Base-by-base conservation (phyloP, 495 filamentous ascomycete genomes). In the Niebla homalea region DNA sequence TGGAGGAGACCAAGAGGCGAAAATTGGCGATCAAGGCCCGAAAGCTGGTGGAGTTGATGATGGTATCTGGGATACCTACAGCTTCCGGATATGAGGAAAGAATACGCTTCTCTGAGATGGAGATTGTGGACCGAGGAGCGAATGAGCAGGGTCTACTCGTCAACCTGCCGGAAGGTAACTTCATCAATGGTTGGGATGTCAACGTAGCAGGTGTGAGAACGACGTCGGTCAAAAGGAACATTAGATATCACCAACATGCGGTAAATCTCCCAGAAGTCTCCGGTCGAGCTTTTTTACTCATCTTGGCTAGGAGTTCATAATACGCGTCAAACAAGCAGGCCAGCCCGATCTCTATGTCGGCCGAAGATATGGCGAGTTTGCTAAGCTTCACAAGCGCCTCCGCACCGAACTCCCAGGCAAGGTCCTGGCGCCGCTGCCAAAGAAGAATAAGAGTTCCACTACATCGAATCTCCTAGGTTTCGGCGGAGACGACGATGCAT, bases 31-130 rank as follows among this genome's bases (percentile, higher is more conserved):
- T 83, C 48, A 98, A 98, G 74, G 85, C 86, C 25, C 81, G 88
- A 62, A 98, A 98, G 71, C 67, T 98, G 46, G 84, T 98, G 25
- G 92, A 97, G 68, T 70, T 98, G 51, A 97, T 98, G 92, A 95
- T 98, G 89, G 93, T 97, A 16, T 95, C 88, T 4, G 92, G 93
- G 4, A 82, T 98, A 43, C 89, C 85, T 19, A 98, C 92, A 2
- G 88, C 92, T 15, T 95, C 89, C 16, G 92, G 92, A 2, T 98
- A 97, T 59, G 92, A 98, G 66, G 92, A 98, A 64, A 77, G 92
- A 16, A 94, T 98, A 55, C 77, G 87, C 36, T 98, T 98, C 60
- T 85, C 89, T 0, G 92, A 98, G 67, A 82, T 98, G 64, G 92
- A 97, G 62, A 85, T 96, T 18, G 87, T 97, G 16, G 92, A 98